Percentiles rank a stretch among this genome's conserved stretches.
Evolutionary conservation across 208 protist genomes (phyloP).

Genomic region (Trypanosomatidae sp.): DNA sequence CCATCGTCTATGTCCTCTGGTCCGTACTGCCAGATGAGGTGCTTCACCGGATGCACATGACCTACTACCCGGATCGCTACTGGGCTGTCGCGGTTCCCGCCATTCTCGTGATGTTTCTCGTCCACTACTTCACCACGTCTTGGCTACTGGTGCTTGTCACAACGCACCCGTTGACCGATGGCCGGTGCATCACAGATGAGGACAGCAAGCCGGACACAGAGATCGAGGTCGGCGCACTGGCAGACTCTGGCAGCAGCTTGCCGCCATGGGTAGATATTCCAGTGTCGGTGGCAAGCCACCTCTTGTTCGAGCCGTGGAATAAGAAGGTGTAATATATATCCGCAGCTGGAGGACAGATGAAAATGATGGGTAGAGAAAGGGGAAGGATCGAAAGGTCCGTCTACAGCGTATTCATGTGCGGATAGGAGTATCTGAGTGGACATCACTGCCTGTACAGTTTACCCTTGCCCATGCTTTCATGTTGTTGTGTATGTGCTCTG

Average conservation of each 20-base stretch:
- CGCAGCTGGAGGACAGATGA: not conserved
- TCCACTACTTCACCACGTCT: constrained; percentile 69
- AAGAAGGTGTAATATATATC: constrained; percentile 27
- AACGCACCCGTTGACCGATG: constrained; percentile 77
- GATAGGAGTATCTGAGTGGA: not conserved
- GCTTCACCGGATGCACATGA: constrained; percentile 65
- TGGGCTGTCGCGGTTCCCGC: constrained; percentile 88
- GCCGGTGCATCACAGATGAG: constrained; percentile 69
- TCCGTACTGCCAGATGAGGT: constrained; percentile 55
- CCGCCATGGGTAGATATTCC: constrained; percentile 86
- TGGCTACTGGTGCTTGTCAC: constrained; percentile 66
- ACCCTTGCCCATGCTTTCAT: not conserved
- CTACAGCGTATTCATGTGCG: not conserved
- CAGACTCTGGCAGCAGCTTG: constrained; percentile 57
- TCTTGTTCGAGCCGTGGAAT: constrained; percentile 87
- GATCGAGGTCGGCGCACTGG: constrained; percentile 47
- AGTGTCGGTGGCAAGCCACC: constrained; percentile 62
- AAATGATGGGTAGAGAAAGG: not conserved
- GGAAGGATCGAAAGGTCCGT: not conserved
- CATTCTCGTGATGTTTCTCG: constrained; percentile 71
- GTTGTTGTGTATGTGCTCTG: not conserved
- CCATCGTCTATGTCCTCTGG: constrained; percentile 79
- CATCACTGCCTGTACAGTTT: too few species aligned
- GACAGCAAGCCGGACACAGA: constrained; percentile 59
- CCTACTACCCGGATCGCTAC: constrained; percentile 92